A percentile compares a stretch with the other conserved stretches of the same genome.
These are phyloP conservation scores for Graphiopsis chlorocephala DNA, from an alignment of 2,329 filamentous ascomycete species.

Conservation along the genomic window DNA sequence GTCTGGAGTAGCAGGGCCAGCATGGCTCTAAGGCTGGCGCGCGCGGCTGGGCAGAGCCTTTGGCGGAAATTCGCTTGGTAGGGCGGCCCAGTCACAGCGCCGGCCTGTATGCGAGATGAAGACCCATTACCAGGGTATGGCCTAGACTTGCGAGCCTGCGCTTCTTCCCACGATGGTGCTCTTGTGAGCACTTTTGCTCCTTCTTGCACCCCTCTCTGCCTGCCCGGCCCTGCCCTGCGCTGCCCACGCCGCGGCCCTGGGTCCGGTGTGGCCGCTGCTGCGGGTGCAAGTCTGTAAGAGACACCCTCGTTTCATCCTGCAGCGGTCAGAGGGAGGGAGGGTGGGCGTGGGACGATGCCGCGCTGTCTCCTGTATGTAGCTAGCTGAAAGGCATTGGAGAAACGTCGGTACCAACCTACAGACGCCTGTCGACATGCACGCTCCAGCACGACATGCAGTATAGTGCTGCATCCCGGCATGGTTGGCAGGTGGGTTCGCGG, in stretches of 20 bases:
- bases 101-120: slow-evolving; percentile 12
- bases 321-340: background rate
- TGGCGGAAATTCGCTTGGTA: slow-evolving; percentile 6
- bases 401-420: background rate
- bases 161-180: background rate
- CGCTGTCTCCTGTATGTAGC: background rate
- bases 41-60: slow-evolving; percentile 9
- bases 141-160: slow-evolving; percentile 10
- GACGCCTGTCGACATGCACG: background rate
- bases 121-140: slow-evolving; percentile 9
- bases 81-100: slow-evolving; percentile 7
- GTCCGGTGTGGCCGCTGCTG: background rate
- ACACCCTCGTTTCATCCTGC: slow-evolving; percentile 3
- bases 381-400: background rate
- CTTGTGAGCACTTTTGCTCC: background rate
- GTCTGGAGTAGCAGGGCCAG: background rate
- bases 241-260: background rate
- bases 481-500: background rate
- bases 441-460: background rate
- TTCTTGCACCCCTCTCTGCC: background rate
- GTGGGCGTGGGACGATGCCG: background rate
- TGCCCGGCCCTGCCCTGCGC: background rate
- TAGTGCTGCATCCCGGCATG: background rate
- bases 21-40: slow-evolving; percentile 4
- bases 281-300: background rate